A percentile compares a stretch with the other conserved stretches of the same genome.
Evolutionary conservation across 306 rosid genomes (phyloP).

Genomic region (Cyamopsis tetragonoloba): DNA sequence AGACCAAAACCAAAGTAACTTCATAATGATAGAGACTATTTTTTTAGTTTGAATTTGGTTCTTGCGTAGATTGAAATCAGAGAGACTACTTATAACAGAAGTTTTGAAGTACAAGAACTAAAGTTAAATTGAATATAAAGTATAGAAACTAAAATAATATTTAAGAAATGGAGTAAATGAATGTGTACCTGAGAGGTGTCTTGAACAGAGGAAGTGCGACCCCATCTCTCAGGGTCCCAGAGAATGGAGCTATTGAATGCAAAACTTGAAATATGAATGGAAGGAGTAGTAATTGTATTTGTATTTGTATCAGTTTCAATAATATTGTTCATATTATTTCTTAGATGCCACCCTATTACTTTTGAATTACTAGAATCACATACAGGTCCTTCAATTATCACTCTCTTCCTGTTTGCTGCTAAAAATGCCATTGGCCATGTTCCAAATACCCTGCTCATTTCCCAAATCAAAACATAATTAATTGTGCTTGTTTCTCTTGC

Average conservation of each 20-base stretch:
- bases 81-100: too few relatives aligned
- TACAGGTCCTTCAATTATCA: constrained; percentile 71
- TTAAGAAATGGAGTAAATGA: too few relatives aligned
- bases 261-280: constrained; percentile 66
- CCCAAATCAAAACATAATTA: not conserved
- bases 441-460: constrained; percentile 62
- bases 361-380: constrained; percentile 82
- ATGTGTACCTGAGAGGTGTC: constrained; percentile 66
- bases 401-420: constrained; percentile 52
- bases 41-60: too few relatives aligned
- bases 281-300: too few relatives aligned
- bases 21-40: too few relatives aligned
- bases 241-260: constrained; percentile 83
- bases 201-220: constrained; percentile 69
- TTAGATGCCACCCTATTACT: constrained; percentile 74
- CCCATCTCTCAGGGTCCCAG: constrained; percentile 95
- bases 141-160: too few relatives aligned
- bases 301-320: constrained; percentile 44
- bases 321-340: constrained; percentile 50
- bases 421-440: constrained; percentile 75
- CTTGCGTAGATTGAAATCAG: too few relatives aligned
- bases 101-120: too few relatives aligned
- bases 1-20: too few relatives aligned
- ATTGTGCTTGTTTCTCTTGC: not conserved
- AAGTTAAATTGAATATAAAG: too few relatives aligned